Evolutionary conservation across 1,139 yeast genomes (phyloP).

Genomic region (Zygosaccharomyces sapae): DNA sequence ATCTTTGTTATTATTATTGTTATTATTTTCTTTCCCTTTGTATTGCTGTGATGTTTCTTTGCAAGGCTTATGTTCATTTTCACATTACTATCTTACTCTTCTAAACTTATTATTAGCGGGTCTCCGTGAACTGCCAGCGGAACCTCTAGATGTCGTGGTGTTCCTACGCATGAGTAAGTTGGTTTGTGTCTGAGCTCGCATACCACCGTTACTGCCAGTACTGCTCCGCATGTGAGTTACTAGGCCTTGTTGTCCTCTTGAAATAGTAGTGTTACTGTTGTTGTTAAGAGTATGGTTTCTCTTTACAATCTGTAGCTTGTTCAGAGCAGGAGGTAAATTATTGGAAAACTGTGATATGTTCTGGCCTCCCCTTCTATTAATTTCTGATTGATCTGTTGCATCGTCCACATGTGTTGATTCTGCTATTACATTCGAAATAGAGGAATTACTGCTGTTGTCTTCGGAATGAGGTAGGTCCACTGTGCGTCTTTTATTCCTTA

Average conservation of each 20-base stretch:
- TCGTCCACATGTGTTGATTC: slow-evolving; percentile 13
- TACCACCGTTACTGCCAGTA: slow-evolving; percentile 5
- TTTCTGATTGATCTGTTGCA: background rate
- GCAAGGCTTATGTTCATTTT: background rate
- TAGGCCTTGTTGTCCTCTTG: slow-evolving; percentile 18
- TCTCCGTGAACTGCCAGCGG: slow-evolving; percentile 1
- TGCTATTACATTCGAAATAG: slow-evolving; percentile 13
- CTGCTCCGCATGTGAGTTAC: slow-evolving; percentile 21
- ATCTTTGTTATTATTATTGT: background rate
- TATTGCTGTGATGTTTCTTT: background rate
- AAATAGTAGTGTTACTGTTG: slow-evolving; percentile 5
- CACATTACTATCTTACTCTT: slow-evolving; percentile 9
- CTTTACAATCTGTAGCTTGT: slow-evolving; percentile 21
- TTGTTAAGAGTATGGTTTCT: slow-evolving; percentile 20
- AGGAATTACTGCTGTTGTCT: background rate
- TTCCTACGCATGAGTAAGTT: slow-evolving; percentile 12
- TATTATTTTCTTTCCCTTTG: background rate
- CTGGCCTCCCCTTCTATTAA: background rate
- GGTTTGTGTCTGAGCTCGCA: slow-evolving; percentile 10
- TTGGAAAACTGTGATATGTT: background rate
- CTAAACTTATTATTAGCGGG: slow-evolving; percentile 11
- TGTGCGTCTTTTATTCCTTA: slow-evolving; percentile 12
- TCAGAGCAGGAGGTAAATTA: slow-evolving; percentile 22
- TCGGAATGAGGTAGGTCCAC: background rate
- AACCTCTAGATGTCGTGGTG: background rate